Evolutionary conservation across 352 stramenopile species (phyloP).

Genomic region (Phytopythium ostracodes): DNA sequence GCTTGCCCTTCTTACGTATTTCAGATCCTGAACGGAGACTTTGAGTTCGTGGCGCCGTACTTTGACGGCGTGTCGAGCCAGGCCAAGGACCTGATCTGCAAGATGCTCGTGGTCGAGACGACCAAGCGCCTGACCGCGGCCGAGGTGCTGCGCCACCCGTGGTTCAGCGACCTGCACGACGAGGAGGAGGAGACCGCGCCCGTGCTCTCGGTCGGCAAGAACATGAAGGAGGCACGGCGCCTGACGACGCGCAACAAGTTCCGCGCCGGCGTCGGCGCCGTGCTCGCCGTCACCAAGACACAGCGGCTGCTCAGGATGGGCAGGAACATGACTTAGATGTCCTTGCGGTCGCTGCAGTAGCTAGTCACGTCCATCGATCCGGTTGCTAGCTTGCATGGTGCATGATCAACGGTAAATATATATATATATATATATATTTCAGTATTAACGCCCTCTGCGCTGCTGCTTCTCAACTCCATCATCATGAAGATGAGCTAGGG

Average conservation of each 20-base stretch:
- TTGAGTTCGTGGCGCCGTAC: slow-evolving; percentile 91
- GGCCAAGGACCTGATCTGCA: slow-evolving; percentile 92
- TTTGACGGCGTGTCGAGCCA: slow-evolving; percentile 88
- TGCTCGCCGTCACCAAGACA: slow-evolving; percentile 82
- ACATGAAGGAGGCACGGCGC: slow-evolving; percentile 60
- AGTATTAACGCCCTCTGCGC: too few relatives aligned
- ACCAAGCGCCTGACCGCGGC: slow-evolving; percentile 70
- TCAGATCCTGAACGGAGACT: slow-evolving; percentile 76
- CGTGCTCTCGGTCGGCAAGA: slow-evolving; percentile 59
- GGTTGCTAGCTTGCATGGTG: too few relatives aligned
- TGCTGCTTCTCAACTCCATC: too few relatives aligned
- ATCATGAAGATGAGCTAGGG: too few relatives aligned
- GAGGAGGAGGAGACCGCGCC: slow-evolving; percentile 42
- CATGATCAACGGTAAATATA: too few relatives aligned
- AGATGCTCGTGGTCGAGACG: slow-evolving; percentile 91
- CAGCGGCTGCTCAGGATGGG: slow-evolving; percentile 41
- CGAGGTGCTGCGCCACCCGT: slow-evolving; percentile 62
- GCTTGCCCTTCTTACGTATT: background rate
- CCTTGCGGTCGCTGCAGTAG: background rate
- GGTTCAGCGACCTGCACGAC: slow-evolving; percentile 70
- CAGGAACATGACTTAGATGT: background rate
- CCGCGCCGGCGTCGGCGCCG: slow-evolving; percentile 55
- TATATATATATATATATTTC: too few relatives aligned
- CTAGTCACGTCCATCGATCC: too few relatives aligned
- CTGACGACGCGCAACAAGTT: slow-evolving; percentile 65